A percentile compares a stretch with the other conserved stretches of the same genome.
These are phyloP conservation scores for Aspergillus conjunctus DNA, from an alignment of 495 filamentous ascomycete genomes.

Conservation along the genomic window DNA sequence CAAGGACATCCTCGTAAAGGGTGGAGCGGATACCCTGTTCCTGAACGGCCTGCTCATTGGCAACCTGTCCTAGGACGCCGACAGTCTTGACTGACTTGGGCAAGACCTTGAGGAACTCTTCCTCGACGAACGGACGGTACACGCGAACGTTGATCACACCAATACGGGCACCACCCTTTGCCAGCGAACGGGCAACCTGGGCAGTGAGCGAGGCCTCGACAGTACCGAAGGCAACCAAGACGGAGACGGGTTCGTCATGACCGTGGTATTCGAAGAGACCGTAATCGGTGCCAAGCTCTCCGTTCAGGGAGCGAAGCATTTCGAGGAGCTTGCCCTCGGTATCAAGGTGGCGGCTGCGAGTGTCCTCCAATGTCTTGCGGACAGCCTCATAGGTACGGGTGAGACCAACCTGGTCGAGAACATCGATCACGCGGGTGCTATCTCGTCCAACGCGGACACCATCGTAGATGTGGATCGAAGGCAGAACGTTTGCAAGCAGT, in stretches of 20 bases:
- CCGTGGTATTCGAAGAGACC: constrained; percentile 91
- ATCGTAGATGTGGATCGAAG: constrained; percentile 90
- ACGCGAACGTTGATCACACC: constrained; percentile 90
- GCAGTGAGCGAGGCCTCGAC: constrained; percentile 82
- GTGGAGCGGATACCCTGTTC: constrained; percentile 75
- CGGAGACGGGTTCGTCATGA: constrained; percentile 71
- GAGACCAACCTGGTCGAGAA: constrained; percentile 72
- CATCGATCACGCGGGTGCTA: constrained; percentile 82
- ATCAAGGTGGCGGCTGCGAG: constrained; percentile 70
- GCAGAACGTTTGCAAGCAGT: constrained; percentile 73
- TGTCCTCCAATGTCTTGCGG: constrained; percentile 57
- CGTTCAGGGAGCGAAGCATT: constrained; percentile 80
- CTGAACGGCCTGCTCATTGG: constrained; percentile 53
- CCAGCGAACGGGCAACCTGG: constrained; percentile 75
- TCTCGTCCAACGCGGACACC: constrained; percentile 85
- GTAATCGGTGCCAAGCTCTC: constrained; percentile 91
- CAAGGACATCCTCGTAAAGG: constrained; percentile 87
- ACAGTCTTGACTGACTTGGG: constrained; percentile 74
- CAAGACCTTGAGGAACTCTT: constrained; percentile 81
- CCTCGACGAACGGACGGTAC: constrained; percentile 92
- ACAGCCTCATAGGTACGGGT: constrained; percentile 70
- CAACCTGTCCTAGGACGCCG: constrained; percentile 67
- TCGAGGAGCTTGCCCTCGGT: constrained; percentile 72
- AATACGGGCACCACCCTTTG: constrained; percentile 69
- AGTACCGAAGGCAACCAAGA: constrained; percentile 90